Conservation (phyloP, 257 asterid genomes). For the Schizonepeta tenuifolia region DNA sequence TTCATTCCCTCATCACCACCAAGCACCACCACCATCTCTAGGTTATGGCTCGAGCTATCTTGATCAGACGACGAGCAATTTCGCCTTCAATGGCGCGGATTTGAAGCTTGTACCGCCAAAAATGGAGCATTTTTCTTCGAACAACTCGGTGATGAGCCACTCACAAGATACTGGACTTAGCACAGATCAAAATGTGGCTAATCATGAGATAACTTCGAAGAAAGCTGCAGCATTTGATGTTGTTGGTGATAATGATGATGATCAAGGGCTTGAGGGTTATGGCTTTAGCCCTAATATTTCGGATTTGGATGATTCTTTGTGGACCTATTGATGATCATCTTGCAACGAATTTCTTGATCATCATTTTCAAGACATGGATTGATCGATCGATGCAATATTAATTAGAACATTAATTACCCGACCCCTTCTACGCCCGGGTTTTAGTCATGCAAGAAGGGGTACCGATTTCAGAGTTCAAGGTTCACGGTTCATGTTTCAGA, state of each 20-base stretch:
- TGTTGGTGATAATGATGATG: conserved; percentile 35
- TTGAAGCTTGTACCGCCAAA: conserved; percentile 25
- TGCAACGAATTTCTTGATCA: neutral
- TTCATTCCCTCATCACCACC: conserved; percentile 28
- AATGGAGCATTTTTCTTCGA: conserved; percentile 50
- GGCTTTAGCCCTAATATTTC: conserved; percentile 48
- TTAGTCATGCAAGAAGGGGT: conserved; percentile 29
- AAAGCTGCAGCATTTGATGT: conserved; percentile 25
- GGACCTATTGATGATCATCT: conserved; percentile 42
- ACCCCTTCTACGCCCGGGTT: conserved; percentile 26
- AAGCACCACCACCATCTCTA: conserved; percentile 4
- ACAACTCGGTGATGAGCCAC: conserved; percentile 56
- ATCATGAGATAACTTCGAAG: conserved; percentile 54
- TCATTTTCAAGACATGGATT: neutral
- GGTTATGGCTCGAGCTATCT: conserved; percentile 3
- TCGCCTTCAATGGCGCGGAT: conserved; percentile 9
- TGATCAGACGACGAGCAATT: neutral
- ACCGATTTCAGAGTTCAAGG: neutral
- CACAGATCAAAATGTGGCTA: conserved; percentile 36
- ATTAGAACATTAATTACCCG: neutral
- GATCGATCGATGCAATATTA: neutral
- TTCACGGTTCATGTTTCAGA: neutral
- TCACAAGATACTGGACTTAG: conserved; percentile 50
- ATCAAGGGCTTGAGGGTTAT: conserved; percentile 44
- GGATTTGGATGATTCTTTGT: conserved; percentile 47